Evolutionary conservation across 768 basidiomycete genomes (phyloP).

Genomic region (Hericium alpestre): DNA sequence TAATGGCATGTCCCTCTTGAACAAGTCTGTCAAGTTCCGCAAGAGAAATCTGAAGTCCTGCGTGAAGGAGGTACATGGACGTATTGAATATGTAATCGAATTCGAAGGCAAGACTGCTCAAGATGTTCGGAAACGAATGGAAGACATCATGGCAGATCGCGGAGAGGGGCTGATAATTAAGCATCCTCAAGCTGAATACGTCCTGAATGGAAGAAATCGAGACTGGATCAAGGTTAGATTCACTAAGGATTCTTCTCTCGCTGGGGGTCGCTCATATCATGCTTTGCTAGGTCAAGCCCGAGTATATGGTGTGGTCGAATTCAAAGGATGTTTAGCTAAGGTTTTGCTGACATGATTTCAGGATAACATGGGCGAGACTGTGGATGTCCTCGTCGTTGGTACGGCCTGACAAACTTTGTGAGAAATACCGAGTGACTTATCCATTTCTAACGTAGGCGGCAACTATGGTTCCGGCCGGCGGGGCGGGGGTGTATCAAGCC

Average conservation of each 20-base stretch:
- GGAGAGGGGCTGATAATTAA: constrained; percentile 95
- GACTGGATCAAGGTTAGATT: constrained; percentile 81
- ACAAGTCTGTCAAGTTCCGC: constrained; percentile 61
- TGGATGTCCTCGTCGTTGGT: constrained; percentile 88
- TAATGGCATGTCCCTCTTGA: constrained; percentile 70
- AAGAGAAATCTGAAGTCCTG: constrained; percentile 68
- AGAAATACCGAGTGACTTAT: too few relatives aligned
- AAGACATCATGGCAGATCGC: constrained; percentile 69
- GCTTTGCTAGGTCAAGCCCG: constrained; percentile 57
- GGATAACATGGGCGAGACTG: constrained; percentile 89
- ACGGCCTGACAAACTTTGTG: constrained; percentile 15
- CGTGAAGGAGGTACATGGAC: constrained; percentile 59
- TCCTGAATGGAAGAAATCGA: constrained; percentile 76
- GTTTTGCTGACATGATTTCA: constrained; percentile 17
- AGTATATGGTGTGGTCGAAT: constrained; percentile 57
- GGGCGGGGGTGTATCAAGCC: constrained; percentile 79
- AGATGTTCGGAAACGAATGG: constrained; percentile 74
- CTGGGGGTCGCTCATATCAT: not conserved
- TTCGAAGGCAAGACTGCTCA: constrained; percentile 67
- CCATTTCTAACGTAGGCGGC: constrained; percentile 38
- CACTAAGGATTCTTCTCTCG: not conserved
- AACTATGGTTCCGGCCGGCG: constrained; percentile 84
- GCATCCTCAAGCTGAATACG: constrained; percentile 69
- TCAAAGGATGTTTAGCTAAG: not conserved
- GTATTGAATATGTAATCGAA: constrained; percentile 70